Base-by-base conservation (phyloP, 352 stramenopile genomes). In the Chrysophaeum taylorii region DNA sequence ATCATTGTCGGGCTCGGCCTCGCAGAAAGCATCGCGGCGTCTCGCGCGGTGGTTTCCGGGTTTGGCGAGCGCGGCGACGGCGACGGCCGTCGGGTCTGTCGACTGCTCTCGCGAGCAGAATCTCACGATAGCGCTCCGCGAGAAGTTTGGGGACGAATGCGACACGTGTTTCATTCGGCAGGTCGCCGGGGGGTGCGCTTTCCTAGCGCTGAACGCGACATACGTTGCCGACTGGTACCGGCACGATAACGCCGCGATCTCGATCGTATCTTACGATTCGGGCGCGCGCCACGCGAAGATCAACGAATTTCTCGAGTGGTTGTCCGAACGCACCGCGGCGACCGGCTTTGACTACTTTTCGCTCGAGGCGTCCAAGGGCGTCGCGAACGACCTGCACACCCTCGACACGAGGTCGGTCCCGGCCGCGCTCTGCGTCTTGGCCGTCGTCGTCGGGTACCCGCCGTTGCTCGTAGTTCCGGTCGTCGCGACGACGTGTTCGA, bases 321-420 rank as follows among this genome's bases (percentile, higher is more conserved):
- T 12, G 33, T 2, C 15, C 33, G 33, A 66, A 2, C 31, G 36
- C 18, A 2, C 45, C 9, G 57, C 33, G 9, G 5, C 23, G 2
- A 66, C 57, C 18, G 57, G 57, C 33, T 66, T 42, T 2, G 57
- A 66, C 57, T 5, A 5, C 57, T 66, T 66, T 36, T 14, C 57
- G 2, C 1, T 14, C 12, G 57, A 9, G 57, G 14, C 5, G 12
- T 5, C 18, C 31, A 36, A 15, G 2, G 57, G 33, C 33, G 35
- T 23, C 33, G 7, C 1, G 12, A 66, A 45, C 4, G 57, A 66
- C 31, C 57, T 66, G 33, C 23, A 45, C 16, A 45, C 27, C 31
- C 12, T 66, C 12, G 57, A 66, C 57, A 45, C 18, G 31, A 2
- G 7, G 5, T 33, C 12, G 1, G 16, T 66, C 12, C 57, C 57